These are phyloP conservation scores for Cornus controversa DNA, from an alignment of 148 eudicot species.

Conservation along the genomic window DNA sequence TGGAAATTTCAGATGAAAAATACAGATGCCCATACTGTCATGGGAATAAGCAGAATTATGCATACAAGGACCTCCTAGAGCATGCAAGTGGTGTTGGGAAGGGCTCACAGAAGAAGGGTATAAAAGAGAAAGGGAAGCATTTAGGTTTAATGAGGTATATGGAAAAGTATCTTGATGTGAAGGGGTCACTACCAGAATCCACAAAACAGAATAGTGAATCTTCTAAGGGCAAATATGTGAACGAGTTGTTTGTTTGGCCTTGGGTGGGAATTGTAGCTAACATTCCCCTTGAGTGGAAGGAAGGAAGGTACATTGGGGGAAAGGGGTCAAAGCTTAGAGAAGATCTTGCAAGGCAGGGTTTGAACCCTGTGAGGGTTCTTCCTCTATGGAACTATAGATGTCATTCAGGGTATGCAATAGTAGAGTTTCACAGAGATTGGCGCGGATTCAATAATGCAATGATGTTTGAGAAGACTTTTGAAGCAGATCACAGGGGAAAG, in stretches of 20 bases:
- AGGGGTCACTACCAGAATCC: slow-evolving; percentile 10
- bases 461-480: slow-evolving; percentile 54
- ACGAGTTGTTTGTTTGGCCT: slow-evolving; percentile 57
- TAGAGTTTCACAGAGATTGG: slow-evolving; percentile 49
- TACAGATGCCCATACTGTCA: slow-evolving; percentile 55
- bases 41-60: slow-evolving; percentile 35
- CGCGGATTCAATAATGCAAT: slow-evolving; percentile 50
- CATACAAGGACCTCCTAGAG: slow-evolving; percentile 42
- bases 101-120: slow-evolving; percentile 22
- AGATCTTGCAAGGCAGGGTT: slow-evolving; percentile 39
- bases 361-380: slow-evolving; percentile 47
- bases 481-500: slow-evolving; percentile 41
- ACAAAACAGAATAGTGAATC: not conserved
- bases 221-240: slow-evolving; percentile 10
- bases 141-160: slow-evolving; percentile 45
- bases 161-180: slow-evolving; percentile 34
- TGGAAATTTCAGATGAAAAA: slow-evolving; percentile 19
- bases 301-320: slow-evolving; percentile 39
- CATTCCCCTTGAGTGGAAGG: slow-evolving; percentile 29
- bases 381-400: slow-evolving; percentile 48
- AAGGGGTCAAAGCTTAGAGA: slow-evolving; percentile 47
- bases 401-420: slow-evolving; percentile 49
- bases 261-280: slow-evolving; percentile 70
- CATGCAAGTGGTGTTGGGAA: slow-evolving; percentile 49
- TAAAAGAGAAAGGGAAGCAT: slow-evolving; percentile 49